phyloP scores from a whole-genome alignment of 2,329 filamentous ascomycete species.

The Chaetomium strumarium region DNA sequence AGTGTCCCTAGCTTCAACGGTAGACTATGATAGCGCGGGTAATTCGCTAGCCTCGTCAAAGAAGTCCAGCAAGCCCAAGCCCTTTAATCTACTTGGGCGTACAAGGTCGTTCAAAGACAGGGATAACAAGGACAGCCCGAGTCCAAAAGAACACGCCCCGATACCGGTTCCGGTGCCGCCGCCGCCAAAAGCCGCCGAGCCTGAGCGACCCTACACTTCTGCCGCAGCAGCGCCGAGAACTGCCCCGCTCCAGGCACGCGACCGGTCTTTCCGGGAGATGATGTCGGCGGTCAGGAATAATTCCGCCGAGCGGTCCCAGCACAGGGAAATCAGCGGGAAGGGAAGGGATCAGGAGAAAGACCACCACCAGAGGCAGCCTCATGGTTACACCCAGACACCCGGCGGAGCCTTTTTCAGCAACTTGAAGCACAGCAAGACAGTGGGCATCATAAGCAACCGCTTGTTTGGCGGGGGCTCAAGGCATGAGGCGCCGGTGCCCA shows the following conservation, averaged over 20 bases:
- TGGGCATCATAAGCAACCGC: conserved; percentile 75
- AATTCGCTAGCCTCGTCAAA: conserved; percentile 29
- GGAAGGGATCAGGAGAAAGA: conserved; percentile 39
- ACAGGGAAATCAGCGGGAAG: conserved; percentile 41
- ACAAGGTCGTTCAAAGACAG: conserved; percentile 48
- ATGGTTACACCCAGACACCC: conserved; percentile 55
- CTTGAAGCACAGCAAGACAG: conserved; percentile 66
- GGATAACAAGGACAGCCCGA: conserved; percentile 38
- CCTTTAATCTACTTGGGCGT: conserved; percentile 48
- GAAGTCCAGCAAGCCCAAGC: conserved; percentile 49
- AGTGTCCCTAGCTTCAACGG: conserved; percentile 44
- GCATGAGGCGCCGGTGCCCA: conserved; percentile 64
- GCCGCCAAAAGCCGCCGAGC: conserved; percentile 30
- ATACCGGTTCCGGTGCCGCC: conserved; percentile 21
- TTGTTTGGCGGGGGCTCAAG: conserved; percentile 73
- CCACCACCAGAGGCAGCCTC: conserved; percentile 43
- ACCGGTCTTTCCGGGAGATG: conserved; percentile 62
- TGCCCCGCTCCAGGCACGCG: conserved; percentile 56
- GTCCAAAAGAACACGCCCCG: conserved; percentile 23
- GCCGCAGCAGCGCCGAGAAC: conserved; percentile 49
- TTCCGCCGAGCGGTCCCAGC: conserved; percentile 60
- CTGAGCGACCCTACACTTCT: conserved; percentile 34
- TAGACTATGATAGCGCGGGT: conserved; percentile 39
- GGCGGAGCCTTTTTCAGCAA: conserved; percentile 64
- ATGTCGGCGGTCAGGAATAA: conserved; percentile 63